Percentiles rank a stretch among this genome's conserved stretches.
Conservation (phyloP, 768 basidiomycete genomes). For the Lactarius indigo region DNA sequence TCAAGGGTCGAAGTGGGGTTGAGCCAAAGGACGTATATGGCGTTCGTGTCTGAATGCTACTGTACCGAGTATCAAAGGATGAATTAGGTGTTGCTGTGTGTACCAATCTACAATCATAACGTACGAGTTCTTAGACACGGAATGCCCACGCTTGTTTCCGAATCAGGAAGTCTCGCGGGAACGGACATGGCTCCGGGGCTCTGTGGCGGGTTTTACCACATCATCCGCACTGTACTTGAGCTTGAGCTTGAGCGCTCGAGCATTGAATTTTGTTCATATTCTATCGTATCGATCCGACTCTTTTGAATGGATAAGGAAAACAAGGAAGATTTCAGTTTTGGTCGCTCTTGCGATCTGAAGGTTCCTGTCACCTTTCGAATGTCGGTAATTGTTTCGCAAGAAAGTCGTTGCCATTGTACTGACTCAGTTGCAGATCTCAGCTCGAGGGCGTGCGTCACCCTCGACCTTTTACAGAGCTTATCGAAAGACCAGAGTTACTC, state of each 20-base stretch:
- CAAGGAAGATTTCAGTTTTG: constrained; percentile 90
- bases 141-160: not conserved
- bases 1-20: constrained; percentile 80
- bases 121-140: not conserved
- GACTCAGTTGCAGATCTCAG: constrained; percentile 54
- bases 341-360: constrained; percentile 85
- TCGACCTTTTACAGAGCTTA: constrained; percentile 68
- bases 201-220: no score
- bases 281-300: not conserved
- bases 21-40: constrained; percentile 77
- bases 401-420: not conserved
- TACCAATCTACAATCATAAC: not conserved
- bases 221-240: no score
- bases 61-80: not conserved
- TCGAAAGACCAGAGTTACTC: constrained; percentile 77
- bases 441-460: constrained; percentile 79
- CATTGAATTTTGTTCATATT: no score
- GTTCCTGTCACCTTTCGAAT: constrained; percentile 84
- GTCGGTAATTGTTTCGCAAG: constrained; percentile 37
- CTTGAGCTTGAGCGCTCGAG: no score
- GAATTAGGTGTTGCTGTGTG: not conserved
- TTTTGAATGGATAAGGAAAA: constrained; percentile 54
- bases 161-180: not conserved
- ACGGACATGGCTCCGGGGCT: no score
- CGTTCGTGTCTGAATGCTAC: constrained; percentile 39